Evolutionary conservation across 2,329 filamentous ascomycete species (phyloP), one percentile per base, ranked within the genome.

Genomic region (Graphium sp.): DNA sequence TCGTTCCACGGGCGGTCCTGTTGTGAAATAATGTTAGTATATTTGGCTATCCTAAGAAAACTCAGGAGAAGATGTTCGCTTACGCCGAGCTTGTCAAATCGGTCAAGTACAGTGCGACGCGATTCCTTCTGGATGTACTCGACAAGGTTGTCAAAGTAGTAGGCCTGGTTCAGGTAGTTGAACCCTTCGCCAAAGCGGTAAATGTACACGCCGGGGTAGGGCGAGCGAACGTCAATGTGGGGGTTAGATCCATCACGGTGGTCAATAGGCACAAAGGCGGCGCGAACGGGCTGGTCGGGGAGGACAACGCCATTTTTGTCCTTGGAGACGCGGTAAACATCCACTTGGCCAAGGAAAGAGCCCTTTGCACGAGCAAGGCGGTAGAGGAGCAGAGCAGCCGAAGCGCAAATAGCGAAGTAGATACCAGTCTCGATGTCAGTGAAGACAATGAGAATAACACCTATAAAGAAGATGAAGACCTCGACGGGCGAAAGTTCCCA

Each of bases 401-500:
- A 92, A 7, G 82, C 58, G 32, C 60, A 62, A 32, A 95, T 76
- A 0, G 85, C 93, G 22, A 73, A 69, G 54, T 98, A 98, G 37
- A 98, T 82, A 13, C 87, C 89, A 43, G 83, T 74, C 47, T 98
- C 89, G 35, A 98, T 95, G 18, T 66, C 74, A 4, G 72, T 65
- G 55, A 98, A 94, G 24, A 98, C 53, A 0, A 84, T 92, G 28
- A 94, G 79, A 18, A 94, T 53, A 1, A 98, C 85, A 50, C 89
- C 89, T 9, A 81, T 68, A 41, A 95, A 87, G 62, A 94, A 98
- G 46, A 95, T 84, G 27, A 89, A 41, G 0, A 91, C 80, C 47
- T 98, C 89, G 2, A 94, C 47, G 0, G 89, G 89, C 1, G 83
- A 89, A 5, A 93, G 81, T 23, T 74, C 70, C 87, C 87, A 98